phyloP scores from a whole-genome alignment of 805 yeast genomes.

The Saccharomycopsis microspora region DNA sequence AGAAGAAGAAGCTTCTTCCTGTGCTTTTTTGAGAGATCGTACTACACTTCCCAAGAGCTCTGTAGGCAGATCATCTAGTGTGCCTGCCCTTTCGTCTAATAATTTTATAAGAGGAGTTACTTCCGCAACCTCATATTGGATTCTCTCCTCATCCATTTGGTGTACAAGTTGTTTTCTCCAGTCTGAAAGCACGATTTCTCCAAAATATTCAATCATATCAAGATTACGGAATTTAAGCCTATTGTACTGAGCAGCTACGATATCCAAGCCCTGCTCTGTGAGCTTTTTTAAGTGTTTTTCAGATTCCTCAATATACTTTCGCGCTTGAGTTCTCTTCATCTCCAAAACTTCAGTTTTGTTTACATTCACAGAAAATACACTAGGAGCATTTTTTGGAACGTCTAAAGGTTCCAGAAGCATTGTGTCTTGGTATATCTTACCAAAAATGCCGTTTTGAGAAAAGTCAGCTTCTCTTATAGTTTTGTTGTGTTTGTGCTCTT shows the following conservation, averaged over 20 bases:
- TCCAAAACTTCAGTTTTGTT: no score
- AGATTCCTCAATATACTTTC: neutral
- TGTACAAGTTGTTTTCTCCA: neutral
- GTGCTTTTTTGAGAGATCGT: neutral
- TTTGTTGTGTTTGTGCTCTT: no score
- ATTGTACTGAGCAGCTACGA: neutral
- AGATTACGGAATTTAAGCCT: neutral
- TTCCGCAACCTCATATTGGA: neutral
- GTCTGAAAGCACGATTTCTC: neutral
- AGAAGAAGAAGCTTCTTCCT: neutral
- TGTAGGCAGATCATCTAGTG: neutral
- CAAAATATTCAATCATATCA: neutral
- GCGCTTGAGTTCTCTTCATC: no score
- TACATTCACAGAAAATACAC: no score
- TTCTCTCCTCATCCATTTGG: neutral
- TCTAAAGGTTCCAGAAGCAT: no score
- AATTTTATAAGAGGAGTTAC: no score
- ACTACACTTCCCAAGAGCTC: neutral
- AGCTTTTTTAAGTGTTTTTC: neutral
- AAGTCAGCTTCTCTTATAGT: no score
- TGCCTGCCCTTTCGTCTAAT: no score
- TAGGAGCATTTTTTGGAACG: no score
- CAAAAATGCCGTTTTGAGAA: no score
- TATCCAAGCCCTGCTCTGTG: neutral
- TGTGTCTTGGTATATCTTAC: no score